Percentiles rank a stretch among this genome's conserved stretches.
Conservation (phyloP, 257 asterid genomes). For the Pogostemon cablin region DNA sequence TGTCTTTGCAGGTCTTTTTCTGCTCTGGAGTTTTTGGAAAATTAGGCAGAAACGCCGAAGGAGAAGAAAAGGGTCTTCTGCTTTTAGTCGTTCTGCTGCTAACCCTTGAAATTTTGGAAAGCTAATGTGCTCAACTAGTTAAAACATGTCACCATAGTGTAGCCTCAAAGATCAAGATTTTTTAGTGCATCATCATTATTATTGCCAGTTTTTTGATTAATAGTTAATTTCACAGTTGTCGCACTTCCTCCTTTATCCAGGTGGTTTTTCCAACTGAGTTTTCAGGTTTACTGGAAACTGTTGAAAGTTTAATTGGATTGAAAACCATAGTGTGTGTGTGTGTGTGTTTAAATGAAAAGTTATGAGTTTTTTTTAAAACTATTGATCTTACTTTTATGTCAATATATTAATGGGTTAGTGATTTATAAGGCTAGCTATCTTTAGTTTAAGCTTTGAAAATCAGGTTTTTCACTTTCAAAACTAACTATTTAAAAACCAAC, state of each 20-base stretch:
- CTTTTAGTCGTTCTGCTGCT: constrained; percentile 53
- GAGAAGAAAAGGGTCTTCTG: constrained; percentile 72
- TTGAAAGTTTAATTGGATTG: background rate
- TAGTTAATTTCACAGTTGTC: background rate
- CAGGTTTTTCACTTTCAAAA: too few species aligned
- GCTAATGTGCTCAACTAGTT: constrained; percentile 24
- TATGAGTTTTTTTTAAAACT: too few species aligned
- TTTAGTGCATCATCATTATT: constrained; percentile 22
- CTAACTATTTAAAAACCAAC: too few species aligned
- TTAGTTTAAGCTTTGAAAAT: too few species aligned
- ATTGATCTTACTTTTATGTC: too few species aligned
- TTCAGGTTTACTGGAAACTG: background rate
- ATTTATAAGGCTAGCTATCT: too few species aligned
- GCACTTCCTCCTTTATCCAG: background rate
- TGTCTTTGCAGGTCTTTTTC: constrained; percentile 56
- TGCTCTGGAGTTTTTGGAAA: constrained; percentile 73
- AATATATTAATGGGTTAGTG: too few species aligned
- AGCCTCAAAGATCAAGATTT: constrained; percentile 11
- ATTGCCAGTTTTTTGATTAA: constrained; percentile 14
- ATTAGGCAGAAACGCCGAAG: constrained; percentile 79
- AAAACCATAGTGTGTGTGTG: background rate
- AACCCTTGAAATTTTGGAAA: constrained; percentile 37
- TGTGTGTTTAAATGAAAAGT: too few species aligned
- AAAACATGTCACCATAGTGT: constrained; percentile 8
- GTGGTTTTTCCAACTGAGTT: background rate